Percentiles rank a stretch among this genome's conserved stretches.
These are phyloP conservation scores for Angophora floribunda DNA, from an alignment of 345 rosid genomes.

Conservation along the genomic window DNA sequence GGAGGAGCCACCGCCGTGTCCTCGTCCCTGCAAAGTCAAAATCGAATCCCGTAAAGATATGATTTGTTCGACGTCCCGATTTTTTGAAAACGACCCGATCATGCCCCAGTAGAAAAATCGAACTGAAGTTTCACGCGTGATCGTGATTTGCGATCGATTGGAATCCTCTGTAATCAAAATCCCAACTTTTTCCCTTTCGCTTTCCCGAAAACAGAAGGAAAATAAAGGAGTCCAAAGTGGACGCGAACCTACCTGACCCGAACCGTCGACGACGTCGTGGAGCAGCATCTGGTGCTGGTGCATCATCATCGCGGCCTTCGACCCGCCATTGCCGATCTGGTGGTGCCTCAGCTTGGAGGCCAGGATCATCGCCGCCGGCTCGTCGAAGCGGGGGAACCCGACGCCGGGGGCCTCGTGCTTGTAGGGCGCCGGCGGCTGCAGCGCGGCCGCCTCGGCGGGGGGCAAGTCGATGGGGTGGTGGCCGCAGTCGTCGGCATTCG, in stretches of 20 bases:
- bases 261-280: neutral
- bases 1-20: neutral
- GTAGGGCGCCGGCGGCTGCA: neutral
- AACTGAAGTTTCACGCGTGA: neutral
- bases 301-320: neutral
- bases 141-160: neutral
- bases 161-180: neutral
- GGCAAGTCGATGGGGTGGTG: neutral
- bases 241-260: neutral
- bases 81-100: neutral
- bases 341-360: conserved; percentile 29
- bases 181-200: neutral
- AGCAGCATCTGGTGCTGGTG: neutral
- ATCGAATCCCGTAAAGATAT: neutral
- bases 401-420: neutral
- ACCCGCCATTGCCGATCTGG: neutral
- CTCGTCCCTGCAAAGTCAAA: neutral
- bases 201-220: neutral
- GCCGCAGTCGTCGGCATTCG: neutral
- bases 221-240: neutral
- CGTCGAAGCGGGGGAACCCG: neutral
- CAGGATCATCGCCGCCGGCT: conserved; percentile 1
- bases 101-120: neutral
- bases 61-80: neutral
- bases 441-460: neutral